These are phyloP conservation scores for Monilinia laxa DNA, from an alignment of 2,329 filamentous ascomycete species.

Conservation along the genomic window DNA sequence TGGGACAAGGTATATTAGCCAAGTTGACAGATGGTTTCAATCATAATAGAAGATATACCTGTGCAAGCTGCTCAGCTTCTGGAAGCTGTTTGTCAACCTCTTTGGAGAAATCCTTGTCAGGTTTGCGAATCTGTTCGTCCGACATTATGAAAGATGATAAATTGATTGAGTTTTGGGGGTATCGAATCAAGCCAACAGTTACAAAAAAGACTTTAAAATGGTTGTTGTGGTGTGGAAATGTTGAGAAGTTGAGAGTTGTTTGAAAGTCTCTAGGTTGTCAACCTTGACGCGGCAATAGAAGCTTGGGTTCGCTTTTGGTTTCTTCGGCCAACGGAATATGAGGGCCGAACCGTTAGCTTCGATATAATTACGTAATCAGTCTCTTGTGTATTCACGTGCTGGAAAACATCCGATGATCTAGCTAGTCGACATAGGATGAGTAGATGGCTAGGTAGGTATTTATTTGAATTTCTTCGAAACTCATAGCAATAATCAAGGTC, in stretches of 20 bases:
- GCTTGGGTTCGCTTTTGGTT: constrained; percentile 16
- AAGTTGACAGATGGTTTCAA: background rate
- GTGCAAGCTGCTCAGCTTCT: constrained; percentile 84
- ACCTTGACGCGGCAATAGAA: constrained; percentile 24
- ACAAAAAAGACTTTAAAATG: background rate
- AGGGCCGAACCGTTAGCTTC: background rate
- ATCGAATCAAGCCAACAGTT: constrained; percentile 6
- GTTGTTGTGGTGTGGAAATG: constrained; percentile 8
- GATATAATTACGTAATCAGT: constrained; percentile 2
- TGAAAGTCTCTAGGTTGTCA: constrained; percentile 23
- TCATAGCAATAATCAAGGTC: too few relatives aligned
- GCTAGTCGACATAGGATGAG: too few relatives aligned
- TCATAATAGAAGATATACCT: constrained; percentile 54
- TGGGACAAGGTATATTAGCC: constrained; percentile 30
- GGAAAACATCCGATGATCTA: too few relatives aligned
- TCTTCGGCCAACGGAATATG: background rate
- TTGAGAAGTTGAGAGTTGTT: constrained; percentile 13
- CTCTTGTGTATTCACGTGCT: too few relatives aligned
- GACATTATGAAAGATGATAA: constrained; percentile 37
- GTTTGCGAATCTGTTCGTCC: constrained; percentile 45
- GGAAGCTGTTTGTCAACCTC: constrained; percentile 90
- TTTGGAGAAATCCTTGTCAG: constrained; percentile 98
- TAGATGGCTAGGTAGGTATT: too few relatives aligned
- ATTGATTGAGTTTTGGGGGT: constrained; percentile 3
- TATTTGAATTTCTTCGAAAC: too few relatives aligned